Evolutionary conservation across 129 eudicot genomes (phyloP), one percentile per base, ranked within the genome.

Genomic region (Apium graveolens): DNA sequence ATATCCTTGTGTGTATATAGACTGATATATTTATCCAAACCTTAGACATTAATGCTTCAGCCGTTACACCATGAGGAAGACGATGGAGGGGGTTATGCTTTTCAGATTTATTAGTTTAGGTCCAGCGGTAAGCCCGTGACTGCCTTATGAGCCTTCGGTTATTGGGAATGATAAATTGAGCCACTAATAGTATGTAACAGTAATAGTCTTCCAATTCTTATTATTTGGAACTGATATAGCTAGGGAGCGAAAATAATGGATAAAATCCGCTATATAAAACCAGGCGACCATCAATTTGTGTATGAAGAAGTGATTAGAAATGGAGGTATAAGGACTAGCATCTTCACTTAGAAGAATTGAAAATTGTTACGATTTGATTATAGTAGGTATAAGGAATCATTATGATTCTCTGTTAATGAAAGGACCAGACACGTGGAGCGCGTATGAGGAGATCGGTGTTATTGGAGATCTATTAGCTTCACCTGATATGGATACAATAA

Each of bases 381-480:
- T 85, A 1, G 87, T 85, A 20, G 89, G 91, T 35, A n/a, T n/a
- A n/a, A 78, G 78, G 45, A 16, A 60, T 17, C 91, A 88, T 31
- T 80, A 78, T 29, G 79, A 31, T 2, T 83, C 89, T 1, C 73
- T 49, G 0, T 13, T 83, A 5, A 31, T 85, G 68, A 9, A 38
- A 3, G 91, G 91, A 2, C 78, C 83, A 0, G 76, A 62, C 7
- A 81, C 45, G 3, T 88, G 91, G 89, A 83, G 78, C 5, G 91
- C 85, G 77, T 81, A 78, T 51, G 85, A 80, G 0, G 91, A 88
- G 77, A 82, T 88, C 7, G 89, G 91, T 32, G 85, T 78, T 5
- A 70, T 88, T 0, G 91, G 89, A 7, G 91, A 88, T 20, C 13
- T 83, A 12, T 51, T 88, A 13, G 80, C 87, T 4, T 81, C 89